Evolutionary conservation across 2,329 filamentous ascomycete species (phyloP).

Genomic region (Penicillium sp.): DNA sequence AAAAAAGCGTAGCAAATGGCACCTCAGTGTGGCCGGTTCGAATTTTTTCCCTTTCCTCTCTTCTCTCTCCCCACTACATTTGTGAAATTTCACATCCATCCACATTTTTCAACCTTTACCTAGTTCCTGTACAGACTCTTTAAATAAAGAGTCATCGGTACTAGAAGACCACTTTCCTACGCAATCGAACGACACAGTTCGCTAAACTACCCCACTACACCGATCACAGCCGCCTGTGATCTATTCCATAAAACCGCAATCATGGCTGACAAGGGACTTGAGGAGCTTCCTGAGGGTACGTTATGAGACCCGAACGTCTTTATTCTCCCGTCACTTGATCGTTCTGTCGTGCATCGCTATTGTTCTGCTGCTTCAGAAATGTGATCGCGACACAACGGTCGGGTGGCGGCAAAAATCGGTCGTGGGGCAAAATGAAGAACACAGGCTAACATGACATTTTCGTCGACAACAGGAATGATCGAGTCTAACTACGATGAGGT

Average conservation of each 20-base stretch:
- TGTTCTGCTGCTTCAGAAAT: not conserved
- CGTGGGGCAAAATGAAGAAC: slow-evolving; percentile 7
- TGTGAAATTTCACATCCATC: slow-evolving; percentile 24
- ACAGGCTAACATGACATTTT: slow-evolving; percentile 18
- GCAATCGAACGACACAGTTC: slow-evolving; percentile 33
- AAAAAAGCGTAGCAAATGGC: slow-evolving; percentile 25
- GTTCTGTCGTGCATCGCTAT: not conserved
- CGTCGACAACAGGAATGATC: slow-evolving; percentile 74
- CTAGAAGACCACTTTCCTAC: slow-evolving; percentile 28
- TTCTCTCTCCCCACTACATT: slow-evolving; percentile 25
- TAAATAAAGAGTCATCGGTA: slow-evolving; percentile 34
- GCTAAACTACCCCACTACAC: slow-evolving; percentile 35
- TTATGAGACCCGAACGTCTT: slow-evolving; percentile 26
- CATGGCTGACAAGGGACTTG: slow-evolving; percentile 97
- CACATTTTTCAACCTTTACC: slow-evolving; percentile 17
- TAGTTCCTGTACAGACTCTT: slow-evolving; percentile 34
- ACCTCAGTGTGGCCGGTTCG: slow-evolving; percentile 15
- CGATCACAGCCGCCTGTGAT: slow-evolving; percentile 75
- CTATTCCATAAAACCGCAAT: slow-evolving; percentile 65
- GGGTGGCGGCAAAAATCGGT: slow-evolving; percentile 8
- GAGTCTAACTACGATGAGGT: slow-evolving; percentile 99
- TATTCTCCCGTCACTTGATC: slow-evolving; percentile 8
- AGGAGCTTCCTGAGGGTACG: slow-evolving; percentile 94
- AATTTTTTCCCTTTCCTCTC: slow-evolving; percentile 25
- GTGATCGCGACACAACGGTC: slow-evolving; percentile 2